These are phyloP conservation scores for Ogataea chonburiensis DNA, from an alignment of 805 yeast genomes.

Conservation along the genomic window DNA sequence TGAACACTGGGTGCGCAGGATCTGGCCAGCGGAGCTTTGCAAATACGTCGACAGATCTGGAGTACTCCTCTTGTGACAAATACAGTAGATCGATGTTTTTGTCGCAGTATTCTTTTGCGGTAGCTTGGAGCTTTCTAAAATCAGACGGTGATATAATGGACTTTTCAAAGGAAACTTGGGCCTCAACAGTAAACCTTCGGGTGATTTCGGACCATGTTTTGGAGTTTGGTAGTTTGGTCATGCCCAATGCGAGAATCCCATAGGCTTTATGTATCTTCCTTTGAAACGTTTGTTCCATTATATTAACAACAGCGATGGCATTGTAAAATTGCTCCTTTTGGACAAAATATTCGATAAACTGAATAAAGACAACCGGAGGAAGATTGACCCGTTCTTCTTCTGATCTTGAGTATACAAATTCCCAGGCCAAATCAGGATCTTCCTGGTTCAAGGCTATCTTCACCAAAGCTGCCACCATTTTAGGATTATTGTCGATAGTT, in stretches of 20 bases:
- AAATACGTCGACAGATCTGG: conserved; percentile 9
- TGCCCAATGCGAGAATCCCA: conserved; percentile 11
- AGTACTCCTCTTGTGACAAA: conserved; percentile 14
- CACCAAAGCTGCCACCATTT: conserved; percentile 15
- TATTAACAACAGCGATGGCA: conserved; percentile 25
- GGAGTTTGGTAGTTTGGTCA: conserved; percentile 14
- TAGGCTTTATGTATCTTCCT: conserved; percentile 20
- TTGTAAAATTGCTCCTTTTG: conserved; percentile 18
- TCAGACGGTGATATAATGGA: conserved; percentile 6
- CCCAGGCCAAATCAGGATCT: conserved; percentile 18
- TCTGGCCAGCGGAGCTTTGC: conserved; percentile 16
- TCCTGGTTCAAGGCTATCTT: conserved; percentile 8
- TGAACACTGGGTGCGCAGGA: conserved; percentile 13
- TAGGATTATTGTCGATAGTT: conserved; percentile 3
- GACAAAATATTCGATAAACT: conserved; percentile 20
- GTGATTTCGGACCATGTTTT: conserved; percentile 23
- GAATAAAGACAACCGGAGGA: conserved; percentile 9
- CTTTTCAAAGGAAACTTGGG: conserved; percentile 8
- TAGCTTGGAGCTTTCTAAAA: background rate
- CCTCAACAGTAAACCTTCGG: conserved; percentile 22
- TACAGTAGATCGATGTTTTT: conserved; percentile 7
- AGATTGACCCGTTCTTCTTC: conserved; percentile 3
- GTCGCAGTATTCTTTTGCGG: conserved; percentile 13
- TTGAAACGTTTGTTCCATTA: conserved; percentile 8
- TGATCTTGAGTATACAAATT: conserved; percentile 4